Evolutionary conservation across 2,329 filamentous ascomycete species (phyloP).

Genomic region (Plenodomus tracheiphilus): DNA sequence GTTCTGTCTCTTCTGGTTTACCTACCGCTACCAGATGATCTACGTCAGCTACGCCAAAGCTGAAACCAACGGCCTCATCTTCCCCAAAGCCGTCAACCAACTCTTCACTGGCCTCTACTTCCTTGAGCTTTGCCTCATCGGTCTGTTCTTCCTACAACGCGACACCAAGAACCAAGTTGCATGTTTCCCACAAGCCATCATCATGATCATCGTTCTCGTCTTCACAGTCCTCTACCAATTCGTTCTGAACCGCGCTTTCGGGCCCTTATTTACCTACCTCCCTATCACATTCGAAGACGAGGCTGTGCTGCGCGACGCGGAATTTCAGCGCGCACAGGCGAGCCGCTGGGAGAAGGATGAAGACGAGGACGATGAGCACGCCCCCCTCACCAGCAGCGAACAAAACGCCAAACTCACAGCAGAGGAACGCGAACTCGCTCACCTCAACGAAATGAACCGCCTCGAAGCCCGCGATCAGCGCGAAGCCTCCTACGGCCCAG

Average conservation of each 20-base stretch:
- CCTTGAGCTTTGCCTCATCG: slow-evolving; percentile 88
- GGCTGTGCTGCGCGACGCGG: slow-evolving; percentile 85
- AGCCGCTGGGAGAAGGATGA: slow-evolving; percentile 65
- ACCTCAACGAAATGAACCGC: slow-evolving; percentile 31
- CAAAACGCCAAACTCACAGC: slow-evolving; percentile 29
- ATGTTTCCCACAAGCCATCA: slow-evolving; percentile 76
- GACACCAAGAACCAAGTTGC: slow-evolving; percentile 58
- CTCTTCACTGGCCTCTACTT: slow-evolving; percentile 93
- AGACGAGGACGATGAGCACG: slow-evolving; percentile 54
- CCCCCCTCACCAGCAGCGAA: slow-evolving; percentile 43
- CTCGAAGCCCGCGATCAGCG: slow-evolving; percentile 12
- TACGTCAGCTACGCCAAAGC: slow-evolving; percentile 89
- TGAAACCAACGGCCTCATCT: slow-evolving; percentile 91
- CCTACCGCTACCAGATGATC: slow-evolving; percentile 94
- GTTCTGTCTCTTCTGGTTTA: slow-evolving; percentile 88
- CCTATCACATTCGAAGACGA: slow-evolving; percentile 96
- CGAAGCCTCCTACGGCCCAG: slow-evolving; percentile 13
- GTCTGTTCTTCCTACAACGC: slow-evolving; percentile 79
- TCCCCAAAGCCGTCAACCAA: slow-evolving; percentile 91
- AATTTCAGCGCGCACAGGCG: slow-evolving; percentile 79
- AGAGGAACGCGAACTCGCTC: slow-evolving; percentile 39
- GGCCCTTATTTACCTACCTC: slow-evolving; percentile 82
- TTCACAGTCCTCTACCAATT: slow-evolving; percentile 79
- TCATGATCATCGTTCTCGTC: slow-evolving; percentile 76
- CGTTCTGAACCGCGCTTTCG: slow-evolving; percentile 80